These are phyloP conservation scores for Candolleomyces efflorescens DNA, from an alignment of 768 basidiomycete genomes.

Conservation along the genomic window DNA sequence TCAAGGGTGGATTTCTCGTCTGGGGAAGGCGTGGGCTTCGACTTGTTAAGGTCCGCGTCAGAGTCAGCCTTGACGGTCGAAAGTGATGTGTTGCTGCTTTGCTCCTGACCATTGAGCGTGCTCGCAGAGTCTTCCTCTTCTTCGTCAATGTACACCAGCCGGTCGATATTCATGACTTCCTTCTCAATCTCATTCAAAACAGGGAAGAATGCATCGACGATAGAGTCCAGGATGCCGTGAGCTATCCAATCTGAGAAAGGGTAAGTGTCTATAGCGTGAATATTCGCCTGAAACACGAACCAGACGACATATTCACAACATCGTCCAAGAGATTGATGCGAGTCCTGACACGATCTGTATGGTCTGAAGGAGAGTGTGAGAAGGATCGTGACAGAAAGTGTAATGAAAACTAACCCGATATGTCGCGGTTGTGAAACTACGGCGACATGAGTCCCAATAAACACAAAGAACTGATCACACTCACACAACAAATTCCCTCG, in stretches of 20 bases:
- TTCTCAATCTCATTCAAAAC: constrained; percentile 75
- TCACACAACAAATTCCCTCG: constrained; percentile 77
- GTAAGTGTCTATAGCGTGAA: not conserved
- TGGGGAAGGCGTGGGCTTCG: not conserved
- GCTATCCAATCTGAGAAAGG: constrained; percentile 82
- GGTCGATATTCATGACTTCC: constrained; percentile 77
- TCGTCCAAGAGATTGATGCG: constrained; percentile 63
- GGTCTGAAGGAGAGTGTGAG: constrained; percentile 45
- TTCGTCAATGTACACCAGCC: constrained; percentile 47
- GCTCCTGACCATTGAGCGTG: not conserved
- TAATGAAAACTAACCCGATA: constrained; percentile 46
- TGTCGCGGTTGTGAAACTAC: constrained; percentile 89
- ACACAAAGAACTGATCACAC: constrained; percentile 18
- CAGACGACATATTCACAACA: constrained; percentile 65
- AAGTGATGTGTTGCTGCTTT: not conserved
- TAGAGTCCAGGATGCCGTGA: constrained; percentile 86
- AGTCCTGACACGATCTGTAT: constrained; percentile 71
- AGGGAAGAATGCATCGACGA: constrained; percentile 93
- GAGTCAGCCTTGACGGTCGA: not conserved
- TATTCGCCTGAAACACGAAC: constrained; percentile 31
- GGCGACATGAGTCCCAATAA: constrained; percentile 3
- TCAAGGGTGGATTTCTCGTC: constrained; percentile 16
- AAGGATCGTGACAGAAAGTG: not conserved
- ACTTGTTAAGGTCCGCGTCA: not conserved
- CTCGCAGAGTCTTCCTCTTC: not conserved